A percentile compares a stretch with the other conserved stretches of the same genome.
These are phyloP conservation scores for Zizania latifolia DNA, from an alignment of 176 grass and related monocot species.

Conservation along the genomic window DNA sequence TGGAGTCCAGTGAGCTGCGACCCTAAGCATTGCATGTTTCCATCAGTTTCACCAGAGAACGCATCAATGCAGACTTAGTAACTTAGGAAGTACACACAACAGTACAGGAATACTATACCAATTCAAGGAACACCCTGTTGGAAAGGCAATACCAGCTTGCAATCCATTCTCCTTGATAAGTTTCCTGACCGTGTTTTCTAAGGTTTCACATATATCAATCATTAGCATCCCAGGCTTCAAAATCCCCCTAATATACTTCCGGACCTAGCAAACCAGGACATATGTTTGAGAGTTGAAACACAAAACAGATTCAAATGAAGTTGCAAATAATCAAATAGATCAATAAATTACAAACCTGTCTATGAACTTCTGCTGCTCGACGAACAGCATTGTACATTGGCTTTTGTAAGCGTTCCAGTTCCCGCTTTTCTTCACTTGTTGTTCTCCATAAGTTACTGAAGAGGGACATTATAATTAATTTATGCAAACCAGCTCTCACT, in stretches of 20 bases:
- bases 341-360: conserved; percentile 59
- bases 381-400: conserved; percentile 83
- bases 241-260: conserved; percentile 90
- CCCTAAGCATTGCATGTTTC: conserved; percentile 44
- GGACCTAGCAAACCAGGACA: conserved; percentile 66
- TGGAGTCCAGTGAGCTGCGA: conserved; percentile 96
- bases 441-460: conserved; percentile 91
- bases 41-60: conserved; percentile 4
- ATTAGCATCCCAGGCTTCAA: conserved; percentile 96
- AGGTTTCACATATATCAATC: conserved; percentile 74
- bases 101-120: conserved; percentile 29
- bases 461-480: conserved; percentile 11
- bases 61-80: no score
- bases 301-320: not conserved
- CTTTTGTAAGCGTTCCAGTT: conserved; percentile 75
- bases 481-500: not conserved
- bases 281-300: not conserved
- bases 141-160: conserved; percentile 61
- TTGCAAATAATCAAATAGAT: not conserved
- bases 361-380: conserved; percentile 96
- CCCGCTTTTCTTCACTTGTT: conserved; percentile 91
- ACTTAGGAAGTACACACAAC: no score
- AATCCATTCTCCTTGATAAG: conserved; percentile 60
- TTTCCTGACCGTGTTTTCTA: conserved; percentile 48
- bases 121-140: conserved; percentile 58